phyloP scores from a whole-genome alignment of 805 yeast species.

The Candida schatavii region DNA sequence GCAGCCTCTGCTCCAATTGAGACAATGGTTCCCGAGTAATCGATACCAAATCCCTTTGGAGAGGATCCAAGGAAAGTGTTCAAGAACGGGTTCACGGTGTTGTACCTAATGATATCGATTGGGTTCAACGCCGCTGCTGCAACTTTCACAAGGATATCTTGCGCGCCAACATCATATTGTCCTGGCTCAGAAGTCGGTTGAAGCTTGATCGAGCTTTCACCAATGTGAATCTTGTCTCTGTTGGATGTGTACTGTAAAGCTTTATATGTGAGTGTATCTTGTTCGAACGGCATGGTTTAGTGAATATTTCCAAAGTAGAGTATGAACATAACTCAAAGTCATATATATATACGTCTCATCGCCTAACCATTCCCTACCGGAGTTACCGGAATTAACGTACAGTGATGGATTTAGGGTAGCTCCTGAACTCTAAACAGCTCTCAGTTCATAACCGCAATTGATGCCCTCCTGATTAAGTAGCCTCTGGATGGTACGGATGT shows the following conservation, averaged over 20 bases:
- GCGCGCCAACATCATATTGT: constrained; percentile 8
- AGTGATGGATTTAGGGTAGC: no score
- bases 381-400: no score
- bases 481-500: no score
- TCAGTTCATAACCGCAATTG: no score
- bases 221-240: not conserved
- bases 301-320: no score
- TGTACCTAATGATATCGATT: constrained; percentile 24
- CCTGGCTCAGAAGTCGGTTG: not conserved
- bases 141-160: constrained; percentile 28
- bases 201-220: not conserved
- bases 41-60: constrained; percentile 27
- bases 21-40: constrained; percentile 33
- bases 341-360: no score
- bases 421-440: no score
- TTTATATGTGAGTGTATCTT: not conserved
- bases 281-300: not conserved
- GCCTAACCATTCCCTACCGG: no score
- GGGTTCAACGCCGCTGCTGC: constrained; percentile 34
- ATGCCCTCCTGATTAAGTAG: no score
- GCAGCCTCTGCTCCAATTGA: constrained; percentile 27
- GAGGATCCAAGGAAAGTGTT: constrained; percentile 6
- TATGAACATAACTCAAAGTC: no score
- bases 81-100: constrained; percentile 11
- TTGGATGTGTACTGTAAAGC: not conserved